Percentiles rank a stretch among this genome's conserved stretches.
Evolutionary conservation across 2,329 filamentous ascomycete species (phyloP).

Genomic region (Emmonsiellopsis sp.): DNA sequence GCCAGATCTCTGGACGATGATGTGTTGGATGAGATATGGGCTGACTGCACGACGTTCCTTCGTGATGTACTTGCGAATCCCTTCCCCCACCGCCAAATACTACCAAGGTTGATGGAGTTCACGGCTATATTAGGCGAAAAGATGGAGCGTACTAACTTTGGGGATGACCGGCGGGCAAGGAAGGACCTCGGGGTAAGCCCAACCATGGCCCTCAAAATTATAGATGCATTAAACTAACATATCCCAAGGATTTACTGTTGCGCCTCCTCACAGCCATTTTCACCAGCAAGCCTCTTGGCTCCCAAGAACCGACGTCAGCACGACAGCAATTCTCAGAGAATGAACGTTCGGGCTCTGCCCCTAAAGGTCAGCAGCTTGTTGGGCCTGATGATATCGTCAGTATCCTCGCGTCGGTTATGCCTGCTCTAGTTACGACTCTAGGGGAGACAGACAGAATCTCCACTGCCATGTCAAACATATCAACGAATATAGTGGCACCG

Average conservation of each 20-base stretch:
- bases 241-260: constrained; percentile 69
- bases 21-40: constrained; percentile 96
- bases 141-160: constrained; percentile 95
- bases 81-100: constrained; percentile 83
- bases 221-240: constrained; percentile 14
- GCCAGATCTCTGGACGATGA: constrained; percentile 86
- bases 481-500: constrained; percentile 71
- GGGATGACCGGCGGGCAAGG: constrained; percentile 86
- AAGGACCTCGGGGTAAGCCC: constrained; percentile 71
- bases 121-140: constrained; percentile 85
- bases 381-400: constrained; percentile 67
- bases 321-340: background rate
- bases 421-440: constrained; percentile 71
- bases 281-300: constrained; percentile 72
- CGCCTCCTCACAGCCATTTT: constrained; percentile 87
- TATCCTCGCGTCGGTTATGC: constrained; percentile 70
- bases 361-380: constrained; percentile 24
- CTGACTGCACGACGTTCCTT: constrained; percentile 83
- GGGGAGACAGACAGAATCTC: constrained; percentile 78
- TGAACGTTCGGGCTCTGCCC: constrained; percentile 15
- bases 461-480: constrained; percentile 69
- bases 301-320: constrained; percentile 43
- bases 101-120: constrained; percentile 80
- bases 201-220: background rate
- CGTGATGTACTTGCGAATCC: constrained; percentile 87